A percentile compares a stretch with the other conserved stretches of the same genome.
These are phyloP conservation scores for Suillus fuscotomentosus DNA, from an alignment of 768 basidiomycete genomes.

Conservation along the genomic window DNA sequence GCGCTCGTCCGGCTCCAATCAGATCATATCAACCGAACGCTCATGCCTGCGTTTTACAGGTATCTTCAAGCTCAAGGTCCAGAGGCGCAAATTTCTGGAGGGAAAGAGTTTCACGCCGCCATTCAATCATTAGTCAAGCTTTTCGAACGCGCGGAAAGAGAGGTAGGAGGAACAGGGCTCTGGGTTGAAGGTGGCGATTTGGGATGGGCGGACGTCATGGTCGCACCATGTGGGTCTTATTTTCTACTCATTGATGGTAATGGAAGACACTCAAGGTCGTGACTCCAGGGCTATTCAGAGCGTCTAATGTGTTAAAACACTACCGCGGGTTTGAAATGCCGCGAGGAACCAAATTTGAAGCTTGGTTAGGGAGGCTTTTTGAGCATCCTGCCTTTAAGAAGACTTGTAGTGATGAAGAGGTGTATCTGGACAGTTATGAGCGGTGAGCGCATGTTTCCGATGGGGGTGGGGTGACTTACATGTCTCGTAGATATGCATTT, in stretches of 20 bases:
- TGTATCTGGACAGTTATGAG: conserved; percentile 74
- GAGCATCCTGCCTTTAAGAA: conserved; percentile 60
- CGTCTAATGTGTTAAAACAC: conserved; percentile 59
- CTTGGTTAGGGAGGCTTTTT: conserved; percentile 54
- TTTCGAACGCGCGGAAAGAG: conserved; percentile 54
- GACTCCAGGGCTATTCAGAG: conserved; percentile 62
- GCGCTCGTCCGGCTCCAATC: conserved; percentile 66
- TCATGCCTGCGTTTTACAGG: conserved; percentile 74
- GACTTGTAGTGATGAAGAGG: conserved; percentile 65
- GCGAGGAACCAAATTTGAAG: conserved; percentile 43
- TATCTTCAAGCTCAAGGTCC: conserved; percentile 68
- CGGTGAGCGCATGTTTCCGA: conserved; percentile 36
- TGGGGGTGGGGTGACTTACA: background rate
- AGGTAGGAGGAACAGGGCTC: conserved; percentile 52
- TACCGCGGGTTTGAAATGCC: conserved; percentile 69
- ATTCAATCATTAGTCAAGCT: conserved; percentile 51
- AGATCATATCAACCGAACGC: conserved; percentile 61
- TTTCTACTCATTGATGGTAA: background rate
- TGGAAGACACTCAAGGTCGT: conserved; percentile 2
- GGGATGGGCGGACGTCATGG: conserved; percentile 67
- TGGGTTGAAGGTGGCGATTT: conserved; percentile 60
- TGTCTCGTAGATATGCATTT: conserved; percentile 58
- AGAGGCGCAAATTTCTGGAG: conserved; percentile 47
- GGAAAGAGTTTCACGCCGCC: conserved; percentile 52
- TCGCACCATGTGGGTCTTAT: conserved; percentile 59